Percentiles rank a stretch among this genome's conserved stretches.
Evolutionary conservation across 495 filamentous ascomycete species (phyloP).

Genomic region (Penicillium desertorum): DNA sequence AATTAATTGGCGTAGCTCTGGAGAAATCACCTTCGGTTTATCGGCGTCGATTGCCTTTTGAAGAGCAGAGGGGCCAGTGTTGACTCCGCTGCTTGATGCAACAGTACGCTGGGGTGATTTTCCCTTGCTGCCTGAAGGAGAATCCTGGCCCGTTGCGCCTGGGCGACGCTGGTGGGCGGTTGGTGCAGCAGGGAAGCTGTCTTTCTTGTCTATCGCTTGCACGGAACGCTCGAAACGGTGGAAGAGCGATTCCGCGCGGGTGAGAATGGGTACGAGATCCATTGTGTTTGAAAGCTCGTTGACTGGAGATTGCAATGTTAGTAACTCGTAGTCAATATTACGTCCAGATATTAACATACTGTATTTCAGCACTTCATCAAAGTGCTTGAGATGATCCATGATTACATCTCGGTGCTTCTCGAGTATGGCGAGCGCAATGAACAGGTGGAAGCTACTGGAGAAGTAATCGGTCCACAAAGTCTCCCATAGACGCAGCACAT

Average conservation of each 20-base stretch:
- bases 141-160: conserved; percentile 13
- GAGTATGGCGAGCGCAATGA: conserved; percentile 90
- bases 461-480: conserved; percentile 90
- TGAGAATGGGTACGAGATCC: conserved; percentile 77
- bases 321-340: background rate
- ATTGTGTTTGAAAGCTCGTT: conserved; percentile 95
- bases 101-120: conserved; percentile 34
- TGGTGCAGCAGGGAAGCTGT: conserved; percentile 71
- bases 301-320: conserved; percentile 44
- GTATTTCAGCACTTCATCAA: conserved; percentile 97
- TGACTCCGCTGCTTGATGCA: conserved; percentile 32
- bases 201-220: conserved; percentile 83
- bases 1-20: conserved; percentile 74
- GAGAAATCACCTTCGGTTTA: conserved; percentile 69
- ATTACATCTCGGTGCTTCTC: conserved; percentile 94
- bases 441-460: conserved; percentile 87
- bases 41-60: conserved; percentile 24
- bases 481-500: conserved; percentile 90
- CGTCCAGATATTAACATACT: conserved; percentile 51
- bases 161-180: conserved; percentile 53
- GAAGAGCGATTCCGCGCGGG: conserved; percentile 86
- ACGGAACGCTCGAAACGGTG: conserved; percentile 81
- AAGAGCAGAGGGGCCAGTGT: conserved; percentile 20
- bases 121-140: conserved; percentile 28
- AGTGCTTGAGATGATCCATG: conserved; percentile 89